These are phyloP conservation scores for Abrus precatorius DNA, from an alignment of 306 rosid species.

Conservation along the genomic window DNA sequence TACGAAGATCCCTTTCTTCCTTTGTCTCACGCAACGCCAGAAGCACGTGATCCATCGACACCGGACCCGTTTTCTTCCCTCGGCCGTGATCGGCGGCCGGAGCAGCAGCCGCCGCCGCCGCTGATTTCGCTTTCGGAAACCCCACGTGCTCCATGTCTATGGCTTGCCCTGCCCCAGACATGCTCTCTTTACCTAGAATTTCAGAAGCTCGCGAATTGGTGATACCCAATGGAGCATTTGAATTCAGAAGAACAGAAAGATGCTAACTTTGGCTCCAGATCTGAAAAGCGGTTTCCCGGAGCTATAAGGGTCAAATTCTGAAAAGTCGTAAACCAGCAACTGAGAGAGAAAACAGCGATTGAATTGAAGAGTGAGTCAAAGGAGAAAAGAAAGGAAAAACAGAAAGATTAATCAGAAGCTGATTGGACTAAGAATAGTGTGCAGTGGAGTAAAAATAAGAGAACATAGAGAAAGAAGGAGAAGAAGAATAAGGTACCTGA, in stretches of 20 bases:
- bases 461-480: background rate
- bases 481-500: constrained; percentile 45
- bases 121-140: constrained; percentile 50
- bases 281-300: constrained; percentile 28
- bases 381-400: constrained; percentile 2
- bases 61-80: constrained; percentile 47
- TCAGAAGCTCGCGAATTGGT: constrained; percentile 14
- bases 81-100: constrained; percentile 46
- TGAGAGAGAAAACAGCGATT: background rate
- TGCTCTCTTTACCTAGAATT: background rate
- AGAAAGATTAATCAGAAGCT: background rate
- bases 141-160: constrained; percentile 55
- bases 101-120: constrained; percentile 39
- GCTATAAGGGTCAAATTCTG: constrained; percentile 43
- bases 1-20: constrained; percentile 68
- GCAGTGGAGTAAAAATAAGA: background rate
- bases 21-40: constrained; percentile 61
- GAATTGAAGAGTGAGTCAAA: constrained; percentile 43
- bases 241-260: constrained; percentile 14
- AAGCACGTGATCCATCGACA: constrained; percentile 67
- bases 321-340: constrained; percentile 39
- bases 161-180: constrained; percentile 60
- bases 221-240: constrained; percentile 52
- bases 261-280: constrained; percentile 46
- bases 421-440: constrained; percentile 40